phyloP scores from a whole-genome alignment of 2,329 filamentous ascomycete species.

The Hypoxylon sp. region DNA sequence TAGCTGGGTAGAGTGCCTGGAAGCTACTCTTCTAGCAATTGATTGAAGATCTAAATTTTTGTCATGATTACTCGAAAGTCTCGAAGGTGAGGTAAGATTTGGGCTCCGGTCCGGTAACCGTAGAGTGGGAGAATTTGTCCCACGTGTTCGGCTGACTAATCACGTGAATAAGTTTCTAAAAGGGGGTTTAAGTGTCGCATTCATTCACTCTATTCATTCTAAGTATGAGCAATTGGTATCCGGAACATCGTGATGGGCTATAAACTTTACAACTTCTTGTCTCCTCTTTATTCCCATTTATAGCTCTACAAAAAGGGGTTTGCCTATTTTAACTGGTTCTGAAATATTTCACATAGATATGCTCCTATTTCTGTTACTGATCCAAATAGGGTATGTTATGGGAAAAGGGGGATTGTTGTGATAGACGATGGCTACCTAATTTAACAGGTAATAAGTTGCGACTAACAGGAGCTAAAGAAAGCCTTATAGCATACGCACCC shows the following conservation, averaged over 20 bases:
- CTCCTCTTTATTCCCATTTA: no score
- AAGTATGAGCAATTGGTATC: not conserved
- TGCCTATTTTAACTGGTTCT: no score
- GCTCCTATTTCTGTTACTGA: not conserved
- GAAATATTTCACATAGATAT: no score
- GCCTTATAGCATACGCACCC: not conserved
- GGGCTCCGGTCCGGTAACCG: not conserved
- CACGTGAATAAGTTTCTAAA: not conserved
- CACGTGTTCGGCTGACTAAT: constrained; percentile 24
- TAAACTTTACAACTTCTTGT: no score
- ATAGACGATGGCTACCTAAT: not conserved
- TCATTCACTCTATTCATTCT: not conserved
- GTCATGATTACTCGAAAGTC: not conserved
- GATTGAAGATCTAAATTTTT: not conserved
- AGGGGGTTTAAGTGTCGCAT: not conserved
- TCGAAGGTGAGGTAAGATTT: no score
- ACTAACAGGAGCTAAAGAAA: not conserved
- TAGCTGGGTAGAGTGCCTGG: not conserved
- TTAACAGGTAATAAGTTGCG: not conserved
- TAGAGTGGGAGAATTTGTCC: constrained; percentile 15
- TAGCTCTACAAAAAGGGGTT: no score
- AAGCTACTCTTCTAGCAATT: not conserved
- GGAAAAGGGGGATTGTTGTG: no score
- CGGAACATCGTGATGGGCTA: not conserved
- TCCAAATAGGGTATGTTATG: not conserved